Evolutionary conservation across 257 asterid species (phyloP), one percentile per base, ranked within the genome.

Genomic region (Solanum boliviense): DNA sequence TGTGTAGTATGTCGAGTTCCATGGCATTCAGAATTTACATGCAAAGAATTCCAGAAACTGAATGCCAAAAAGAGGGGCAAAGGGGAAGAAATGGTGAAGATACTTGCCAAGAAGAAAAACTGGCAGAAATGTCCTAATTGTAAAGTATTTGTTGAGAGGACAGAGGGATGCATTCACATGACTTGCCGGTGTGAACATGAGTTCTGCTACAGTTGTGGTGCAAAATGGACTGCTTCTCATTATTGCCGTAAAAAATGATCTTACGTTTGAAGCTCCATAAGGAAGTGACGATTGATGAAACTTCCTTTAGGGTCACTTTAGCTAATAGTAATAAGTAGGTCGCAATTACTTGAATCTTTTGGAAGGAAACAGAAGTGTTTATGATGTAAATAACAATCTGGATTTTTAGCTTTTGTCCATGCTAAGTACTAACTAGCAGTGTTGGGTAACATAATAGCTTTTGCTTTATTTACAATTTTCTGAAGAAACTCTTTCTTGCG

Each of bases 111-210:
- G 98, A 94, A 93, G 93, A 95, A 92, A 90, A 91, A 83, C 9
- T 95, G 96, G 98, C 93, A 91, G 92, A 94, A 90, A 87, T 95
- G 98, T 88, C 96, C 98, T 65, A 88, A 88, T 74, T 95, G 98
- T 90, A 93, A 91, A 91, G 90, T 94, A 91, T 93, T 90, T 46
- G 94, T 95, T 16, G 98, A 94, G 72, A 94, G 91, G 72, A 58
- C 74, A 0, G 94, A 92, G 75, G 97, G 98, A 18, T 95, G 98
- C 79, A 6, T 87, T 67, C 98, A 95, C 75, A 94, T 95, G n/a
- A 92, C 93, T 78, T 95, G 98, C 83, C 85, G 95, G 91, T 95
- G 98, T 86, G 56, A 44, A 62, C 84, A 93, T 62, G 88, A 95
- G 41, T 95, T 95, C 84, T 95, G 98, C 91, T 94, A 95, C 86